Base-by-base conservation (phyloP, 495 filamentous ascomycete genomes). In the Achaetomiella virescens region DNA sequence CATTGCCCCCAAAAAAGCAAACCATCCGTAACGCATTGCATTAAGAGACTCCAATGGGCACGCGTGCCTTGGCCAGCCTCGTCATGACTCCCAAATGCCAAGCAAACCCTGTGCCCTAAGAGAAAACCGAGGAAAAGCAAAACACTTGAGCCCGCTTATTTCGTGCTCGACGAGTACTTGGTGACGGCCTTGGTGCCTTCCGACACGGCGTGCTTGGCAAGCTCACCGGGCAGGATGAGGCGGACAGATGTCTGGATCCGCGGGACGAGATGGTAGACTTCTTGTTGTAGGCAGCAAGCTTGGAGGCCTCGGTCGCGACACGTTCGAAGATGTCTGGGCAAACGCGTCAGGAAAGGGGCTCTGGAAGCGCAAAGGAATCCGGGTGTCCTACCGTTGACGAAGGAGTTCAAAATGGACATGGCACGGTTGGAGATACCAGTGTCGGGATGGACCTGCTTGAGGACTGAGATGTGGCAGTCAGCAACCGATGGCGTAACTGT, bases 371-470 rank as follows among this genome's bases (percentile, higher is more conserved):
- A 15, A 40, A 6, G 33, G 21, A 6, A 48, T 42, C 25, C 46
- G 18, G 49, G 71, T n/a, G n/a, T n/a, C 88, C 71, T 84, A 96
- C 91, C 93, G 72, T 98, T 98, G 79, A 98, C 93, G 69, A 98
- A 98, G 8, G 93, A 98, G 85, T 98, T 98, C 64, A 98, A 79
- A 72, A 98, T 98, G 42, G 90, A 96, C 93, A 98, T 98, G 70
- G 93, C 93, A 73, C 93, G 91, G 81, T 97, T 98, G 66, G 93
- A 97, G 79, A 98, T 98, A 88, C 93, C 93, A 69, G 93, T 98
- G 75, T 98, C 93, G 54, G 93, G 93, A 81, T 98, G 93, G 67
- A 98, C 93, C 81, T 98, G 93, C 87, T 98, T 98, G 68, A 98
- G 86, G 64, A 98, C 93, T 97, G 68, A 3, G 12, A 48, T 44